Conservation (phyloP, 169 alveolate species). For the Plasmodium knowlesi region DNA sequence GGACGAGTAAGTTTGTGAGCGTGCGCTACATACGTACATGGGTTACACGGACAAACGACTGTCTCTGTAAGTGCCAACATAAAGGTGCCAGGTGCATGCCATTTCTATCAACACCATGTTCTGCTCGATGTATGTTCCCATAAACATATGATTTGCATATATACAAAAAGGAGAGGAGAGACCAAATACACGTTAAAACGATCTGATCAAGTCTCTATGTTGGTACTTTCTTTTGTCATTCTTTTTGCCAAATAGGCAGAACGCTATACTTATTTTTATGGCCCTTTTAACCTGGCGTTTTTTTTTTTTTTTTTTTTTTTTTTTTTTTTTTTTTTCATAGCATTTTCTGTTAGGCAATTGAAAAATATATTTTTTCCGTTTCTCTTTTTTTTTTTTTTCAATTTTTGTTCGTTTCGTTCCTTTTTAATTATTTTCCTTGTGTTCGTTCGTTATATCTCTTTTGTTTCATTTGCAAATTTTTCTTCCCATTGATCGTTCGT, state of each 20-base stretch:
- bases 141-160: neutral
- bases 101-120: neutral
- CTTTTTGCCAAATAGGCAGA: neutral
- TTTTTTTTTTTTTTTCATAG: neutral
- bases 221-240: neutral
- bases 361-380: neutral
- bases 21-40: neutral
- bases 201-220: neutral
- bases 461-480: neutral
- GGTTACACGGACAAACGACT: neutral
- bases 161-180: neutral
- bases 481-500: neutral
- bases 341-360: neutral
- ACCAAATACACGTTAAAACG: neutral
- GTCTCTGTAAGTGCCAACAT: neutral
- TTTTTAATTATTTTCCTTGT: neutral
- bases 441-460: neutral
- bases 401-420: neutral
- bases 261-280: neutral
- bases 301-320: conserved; percentile 2
- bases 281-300: neutral
- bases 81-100: neutral
- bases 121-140: neutral
- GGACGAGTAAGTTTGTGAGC: neutral
- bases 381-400: neutral